phyloP scores from a whole-genome alignment of 1,284 basidiomycete genomes.

The Marasmius fiardii region DNA sequence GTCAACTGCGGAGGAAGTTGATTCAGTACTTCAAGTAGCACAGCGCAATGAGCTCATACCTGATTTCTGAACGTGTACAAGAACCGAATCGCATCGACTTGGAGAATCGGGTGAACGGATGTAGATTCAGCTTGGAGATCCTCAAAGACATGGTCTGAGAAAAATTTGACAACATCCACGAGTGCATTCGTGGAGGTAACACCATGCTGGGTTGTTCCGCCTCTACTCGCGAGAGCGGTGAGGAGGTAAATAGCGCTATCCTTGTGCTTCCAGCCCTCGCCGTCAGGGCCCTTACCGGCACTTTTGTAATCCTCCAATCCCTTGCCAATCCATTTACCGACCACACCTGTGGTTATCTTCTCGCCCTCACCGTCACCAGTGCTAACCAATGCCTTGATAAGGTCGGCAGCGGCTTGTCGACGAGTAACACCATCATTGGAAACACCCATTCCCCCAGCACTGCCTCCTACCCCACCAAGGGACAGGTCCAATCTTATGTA shows the following conservation, averaged over 20 bases:
- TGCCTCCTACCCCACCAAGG: constrained; percentile 56
- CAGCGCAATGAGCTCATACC: constrained; percentile 35
- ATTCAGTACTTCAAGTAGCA: constrained; percentile 1
- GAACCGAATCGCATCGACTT: constrained; percentile 95
- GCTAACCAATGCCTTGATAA: constrained; percentile 80
- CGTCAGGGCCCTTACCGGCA: constrained; percentile 39
- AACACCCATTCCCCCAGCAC: constrained; percentile 21
- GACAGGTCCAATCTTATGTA: constrained; percentile 90
- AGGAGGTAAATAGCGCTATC: constrained; percentile 95
- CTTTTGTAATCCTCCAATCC: constrained; percentile 63
- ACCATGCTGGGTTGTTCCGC: constrained; percentile 86
- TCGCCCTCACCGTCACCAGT: constrained; percentile 75
- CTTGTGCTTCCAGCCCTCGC: constrained; percentile 88
- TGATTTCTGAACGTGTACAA: constrained; percentile 95
- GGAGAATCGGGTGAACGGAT: constrained; percentile 83
- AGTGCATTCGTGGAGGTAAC: constrained; percentile 92
- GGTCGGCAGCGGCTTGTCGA: constrained; percentile 90
- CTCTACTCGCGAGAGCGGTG: constrained; percentile 86
- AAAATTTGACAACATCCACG: constrained; percentile 94
- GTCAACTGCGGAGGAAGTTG: constrained; percentile 59
- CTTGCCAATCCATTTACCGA: constrained; percentile 77
- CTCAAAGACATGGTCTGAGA: constrained; percentile 86
- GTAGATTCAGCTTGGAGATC: constrained; percentile 79
- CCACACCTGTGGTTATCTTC: constrained; percentile 70
- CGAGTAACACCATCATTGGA: constrained; percentile 57